A percentile compares a stretch with the other conserved stretches of the same genome.
Conservation (phyloP, 169 alveolate genomes). For the Babesia gibsoni region DNA sequence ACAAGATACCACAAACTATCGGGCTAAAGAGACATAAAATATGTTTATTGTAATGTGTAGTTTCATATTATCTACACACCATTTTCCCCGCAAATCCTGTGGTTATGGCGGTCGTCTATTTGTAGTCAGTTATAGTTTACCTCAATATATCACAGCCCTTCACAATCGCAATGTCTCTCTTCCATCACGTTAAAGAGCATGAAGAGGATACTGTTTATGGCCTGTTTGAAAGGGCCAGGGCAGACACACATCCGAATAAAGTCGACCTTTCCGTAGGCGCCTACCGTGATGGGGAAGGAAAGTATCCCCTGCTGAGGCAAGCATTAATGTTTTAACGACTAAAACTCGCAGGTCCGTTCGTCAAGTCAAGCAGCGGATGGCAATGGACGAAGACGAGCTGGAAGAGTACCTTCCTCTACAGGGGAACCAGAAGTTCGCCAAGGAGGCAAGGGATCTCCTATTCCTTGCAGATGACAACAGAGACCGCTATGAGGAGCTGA, state of each 20-base stretch:
- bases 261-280: slow-evolving; percentile 58
- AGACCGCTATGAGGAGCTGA: slow-evolving; percentile 36
- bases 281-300: slow-evolving; percentile 42
- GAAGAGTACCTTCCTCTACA: slow-evolving; percentile 58
- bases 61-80: no score
- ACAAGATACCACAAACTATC: no score
- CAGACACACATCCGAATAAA: slow-evolving; percentile 53
- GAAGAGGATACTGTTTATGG: slow-evolving; percentile 52
- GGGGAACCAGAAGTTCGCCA: slow-evolving; percentile 46
- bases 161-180: slow-evolving; percentile 20
- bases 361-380: slow-evolving; percentile 23
- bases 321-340: background rate
- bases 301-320: slow-evolving; percentile 44
- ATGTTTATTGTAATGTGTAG: no score
- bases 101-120: no score
- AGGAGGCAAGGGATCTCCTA: slow-evolving; percentile 47
- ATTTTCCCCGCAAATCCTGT: no score
- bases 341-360: slow-evolving; percentile 38
- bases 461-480: slow-evolving; percentile 19
- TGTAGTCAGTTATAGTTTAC: no score
- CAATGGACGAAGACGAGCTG: slow-evolving; percentile 27
- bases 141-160: no score
- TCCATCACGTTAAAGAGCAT: slow-evolving; percentile 17
- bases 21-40: no score
- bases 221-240: slow-evolving; percentile 41